phyloP scores from a whole-genome alignment of 495 filamentous ascomycete genomes.

The Lindgomyces ingoldianus region DNA sequence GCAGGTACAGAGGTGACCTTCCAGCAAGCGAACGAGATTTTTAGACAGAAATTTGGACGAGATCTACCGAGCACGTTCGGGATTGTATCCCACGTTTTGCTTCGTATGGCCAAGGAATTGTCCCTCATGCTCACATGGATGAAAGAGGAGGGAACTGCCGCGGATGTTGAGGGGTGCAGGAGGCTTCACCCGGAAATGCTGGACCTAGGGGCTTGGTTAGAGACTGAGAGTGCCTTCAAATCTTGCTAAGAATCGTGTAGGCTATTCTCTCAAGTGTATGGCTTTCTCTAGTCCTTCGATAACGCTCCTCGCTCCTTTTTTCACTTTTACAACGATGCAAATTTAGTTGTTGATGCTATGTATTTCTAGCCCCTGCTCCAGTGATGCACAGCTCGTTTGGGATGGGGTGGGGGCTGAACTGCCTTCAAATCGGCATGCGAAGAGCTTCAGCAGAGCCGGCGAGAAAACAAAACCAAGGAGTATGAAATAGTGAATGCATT shows the following conservation, averaged over 20 bases:
- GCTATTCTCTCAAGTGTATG: background rate
- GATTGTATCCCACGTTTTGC: constrained; percentile 33
- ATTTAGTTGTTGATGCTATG: too few species aligned
- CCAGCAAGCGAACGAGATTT: constrained; percentile 52
- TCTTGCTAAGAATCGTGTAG: background rate
- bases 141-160: constrained; percentile 58
- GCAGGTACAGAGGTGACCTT: constrained; percentile 61
- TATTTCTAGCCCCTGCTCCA: too few species aligned
- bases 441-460: too few species aligned
- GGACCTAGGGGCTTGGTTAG: constrained; percentile 62
- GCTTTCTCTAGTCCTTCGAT: background rate
- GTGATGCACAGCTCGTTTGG: too few species aligned
- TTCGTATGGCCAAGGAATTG: constrained; percentile 55
- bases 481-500: too few species aligned
- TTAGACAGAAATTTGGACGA: constrained; percentile 52
- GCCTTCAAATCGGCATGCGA: too few species aligned
- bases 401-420: too few species aligned
- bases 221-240: constrained; percentile 52
- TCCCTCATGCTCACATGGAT: constrained; percentile 66
- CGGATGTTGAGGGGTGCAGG: constrained; percentile 57
- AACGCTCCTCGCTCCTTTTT: background rate
- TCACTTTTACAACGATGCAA: too few species aligned
- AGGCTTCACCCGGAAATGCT: constrained; percentile 56
- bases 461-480: too few species aligned
- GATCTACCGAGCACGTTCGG: constrained; percentile 48